These are phyloP conservation scores for Fusarium staphyleae DNA, from an alignment of 2,329 filamentous ascomycete species.

Conservation along the genomic window DNA sequence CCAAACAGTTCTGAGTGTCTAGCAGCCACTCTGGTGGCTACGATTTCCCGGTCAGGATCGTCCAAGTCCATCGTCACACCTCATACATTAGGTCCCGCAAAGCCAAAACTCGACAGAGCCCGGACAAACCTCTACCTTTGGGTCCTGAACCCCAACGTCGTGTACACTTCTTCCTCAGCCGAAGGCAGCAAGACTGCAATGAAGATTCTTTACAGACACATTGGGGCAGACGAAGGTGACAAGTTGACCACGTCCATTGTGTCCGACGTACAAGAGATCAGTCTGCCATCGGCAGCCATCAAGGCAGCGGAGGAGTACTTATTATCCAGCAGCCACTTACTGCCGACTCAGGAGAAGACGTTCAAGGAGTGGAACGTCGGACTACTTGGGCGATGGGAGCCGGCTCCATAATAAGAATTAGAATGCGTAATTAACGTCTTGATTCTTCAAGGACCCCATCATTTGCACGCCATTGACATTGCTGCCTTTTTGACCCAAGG, in stretches of 20 bases:
- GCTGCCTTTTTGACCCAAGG: too few species aligned
- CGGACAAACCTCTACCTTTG: constrained; percentile 55
- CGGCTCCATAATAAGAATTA: not conserved
- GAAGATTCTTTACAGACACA: constrained; percentile 60
- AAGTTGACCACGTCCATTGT: constrained; percentile 58
- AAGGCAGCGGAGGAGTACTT: constrained; percentile 54
- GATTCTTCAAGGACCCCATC: too few species aligned
- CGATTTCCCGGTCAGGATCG: constrained; percentile 62
- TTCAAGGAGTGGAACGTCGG: constrained; percentile 75
- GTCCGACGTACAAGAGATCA: constrained; percentile 66
- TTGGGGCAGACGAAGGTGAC: constrained; percentile 54
- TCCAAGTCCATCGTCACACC: constrained; percentile 63
- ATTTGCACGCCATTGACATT: too few species aligned
- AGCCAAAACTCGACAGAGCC: constrained; percentile 1
- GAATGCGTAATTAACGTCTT: not conserved
- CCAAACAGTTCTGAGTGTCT: constrained; percentile 60
- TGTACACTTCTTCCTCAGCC: constrained; percentile 55
- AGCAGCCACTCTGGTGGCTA: constrained; percentile 59
- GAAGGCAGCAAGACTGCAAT: constrained; percentile 50
- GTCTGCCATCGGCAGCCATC: constrained; percentile 60
- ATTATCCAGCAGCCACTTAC: constrained; percentile 54
- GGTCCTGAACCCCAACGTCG: constrained; percentile 63
- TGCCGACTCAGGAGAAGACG: constrained; percentile 62
- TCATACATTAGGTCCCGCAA: constrained; percentile 26
- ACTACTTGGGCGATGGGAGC: constrained; percentile 57